Base-by-base conservation (phyloP, 331 rosid genomes). In the Cydonia oblonga region DNA sequence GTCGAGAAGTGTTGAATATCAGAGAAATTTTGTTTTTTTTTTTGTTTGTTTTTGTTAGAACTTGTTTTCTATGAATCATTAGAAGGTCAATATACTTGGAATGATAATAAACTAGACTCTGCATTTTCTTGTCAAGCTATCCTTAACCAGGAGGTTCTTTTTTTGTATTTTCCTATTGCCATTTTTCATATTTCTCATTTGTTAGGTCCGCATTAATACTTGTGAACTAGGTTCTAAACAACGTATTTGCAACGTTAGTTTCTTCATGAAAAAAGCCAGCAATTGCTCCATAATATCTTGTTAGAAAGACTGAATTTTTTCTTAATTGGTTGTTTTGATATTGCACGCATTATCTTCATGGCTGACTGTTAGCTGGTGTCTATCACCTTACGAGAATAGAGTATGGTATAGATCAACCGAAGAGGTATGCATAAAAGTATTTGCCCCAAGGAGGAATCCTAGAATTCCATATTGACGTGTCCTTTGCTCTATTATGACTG, bases 401-500 rank as follows among this genome's bases (percentile, higher is more conserved):
- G n/a, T n/a, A n/a, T n/a, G n/a, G n/a, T n/a, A n/a, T n/a, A n/a
- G n/a, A n/a, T n/a, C n/a, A n/a, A n/a, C n/a, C 30, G 30, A 28
- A 28, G 30, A 28, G 30, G 30, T 28, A 28, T 28, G 30, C 30
- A 28, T 28, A 28, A 28, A 28, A 28, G 30, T 28, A 28, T 28
- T 28, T 28, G 2, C 30, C 30, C 30, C 12, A 33, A 8, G 11
- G 11, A 33, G 40, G 11, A 8, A 33, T 35, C 42, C 42, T 35
- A 38, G 44, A 38, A 38, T 38, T 38, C 44, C 44, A 14, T 38
- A 38, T 40, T 40, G 49, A 40, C 49, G 2, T 40, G 49, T 12
- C 49, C 49, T 3, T 38, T 65, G 70, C 66, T 65, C 71, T 74
- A 64, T 58, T 20, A 51, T 61, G 49, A 58, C 68, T 62, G 64